Base-by-base conservation (phyloP, 179 eudicot species). In the Nepenthes alata region DNA sequence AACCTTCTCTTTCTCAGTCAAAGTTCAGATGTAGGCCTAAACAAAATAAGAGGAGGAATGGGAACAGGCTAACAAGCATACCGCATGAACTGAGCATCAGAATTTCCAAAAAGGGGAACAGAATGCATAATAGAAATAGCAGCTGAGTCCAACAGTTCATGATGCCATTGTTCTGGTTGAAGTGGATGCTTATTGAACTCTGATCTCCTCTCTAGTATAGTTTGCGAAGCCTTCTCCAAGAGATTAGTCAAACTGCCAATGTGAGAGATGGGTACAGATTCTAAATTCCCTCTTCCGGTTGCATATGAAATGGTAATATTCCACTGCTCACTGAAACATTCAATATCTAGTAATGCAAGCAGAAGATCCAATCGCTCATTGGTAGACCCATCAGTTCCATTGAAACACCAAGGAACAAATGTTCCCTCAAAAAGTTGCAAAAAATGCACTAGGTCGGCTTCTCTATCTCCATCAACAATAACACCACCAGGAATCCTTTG, bases 391-490 rank as follows among this genome's bases (percentile, higher is more conserved):
- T 77, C 78, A 75, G 70, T 68, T 44, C 73, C 75, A 63, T 72
- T 77, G 57, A 89, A 75, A 75, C 97, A 93, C 97, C 90, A 90
- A 45, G 90, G 75, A 47, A 93, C 71, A 76, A 93, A 83, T 10
- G 64, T 75, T 67, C 77, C 80, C 61, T 81, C 74, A 77, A 83
- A 93, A 50, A 76, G 73, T 59, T 72, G 71, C 76, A 89, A 63
- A 75, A 89, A 93, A 65, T 78, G 71, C 47, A 66, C 57, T 25
- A 62, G 47, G 67, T 77, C 73, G 53, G 66, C 59, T 60, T 77
- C 78, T 53, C 36, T 53, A 58, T 65, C 60, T n/a, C 50, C 64
- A 34, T 58, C 69, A 53, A 53, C 59, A 58, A 57, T 36, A 72
- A 41, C 59, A 58, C 68, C 70, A 37, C 55, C 58, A 62, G 67